Evolutionary conservation across 2,329 filamentous ascomycete species (phyloP).

Genomic region (Fusarium citri): DNA sequence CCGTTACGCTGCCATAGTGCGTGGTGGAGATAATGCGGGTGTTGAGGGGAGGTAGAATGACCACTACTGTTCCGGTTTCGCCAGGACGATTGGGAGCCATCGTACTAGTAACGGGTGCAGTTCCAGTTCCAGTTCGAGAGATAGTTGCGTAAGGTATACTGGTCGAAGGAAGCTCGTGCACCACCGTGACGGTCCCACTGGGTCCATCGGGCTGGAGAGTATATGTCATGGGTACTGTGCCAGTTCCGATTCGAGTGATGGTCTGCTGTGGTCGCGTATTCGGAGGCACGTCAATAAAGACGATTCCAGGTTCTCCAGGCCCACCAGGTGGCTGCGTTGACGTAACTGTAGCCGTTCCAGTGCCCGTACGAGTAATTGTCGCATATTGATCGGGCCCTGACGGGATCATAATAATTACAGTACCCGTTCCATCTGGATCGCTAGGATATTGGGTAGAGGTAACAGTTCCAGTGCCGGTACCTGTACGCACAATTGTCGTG

Average conservation of each 20-base stretch:
- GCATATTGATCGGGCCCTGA: not conserved
- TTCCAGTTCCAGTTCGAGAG: not conserved
- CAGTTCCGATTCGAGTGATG: not conserved
- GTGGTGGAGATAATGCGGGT: constrained; percentile 4
- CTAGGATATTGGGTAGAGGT: not conserved
- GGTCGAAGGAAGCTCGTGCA: not conserved
- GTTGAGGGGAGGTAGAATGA: not conserved
- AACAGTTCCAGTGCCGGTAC: not conserved
- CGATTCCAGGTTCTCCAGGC: not conserved
- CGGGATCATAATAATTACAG: not conserved
- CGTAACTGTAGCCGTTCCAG: not conserved
- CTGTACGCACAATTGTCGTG: not conserved
- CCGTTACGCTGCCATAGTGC: not conserved
- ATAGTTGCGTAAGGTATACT: not conserved
- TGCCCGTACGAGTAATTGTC: not conserved
- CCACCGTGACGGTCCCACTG: not conserved
- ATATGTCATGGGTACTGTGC: not conserved
- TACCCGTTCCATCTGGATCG: not conserved
- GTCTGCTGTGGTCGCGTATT: not conserved
- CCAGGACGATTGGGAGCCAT: not conserved
- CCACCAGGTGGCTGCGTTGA: not conserved
- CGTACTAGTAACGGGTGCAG: not conserved
- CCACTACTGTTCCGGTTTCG: not conserved
- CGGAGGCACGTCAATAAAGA: not conserved
- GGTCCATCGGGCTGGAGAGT: not conserved